These are phyloP conservation scores for Chlorella sp. DNA, from an alignment of 139 green algal species.

Conservation along the genomic window DNA sequence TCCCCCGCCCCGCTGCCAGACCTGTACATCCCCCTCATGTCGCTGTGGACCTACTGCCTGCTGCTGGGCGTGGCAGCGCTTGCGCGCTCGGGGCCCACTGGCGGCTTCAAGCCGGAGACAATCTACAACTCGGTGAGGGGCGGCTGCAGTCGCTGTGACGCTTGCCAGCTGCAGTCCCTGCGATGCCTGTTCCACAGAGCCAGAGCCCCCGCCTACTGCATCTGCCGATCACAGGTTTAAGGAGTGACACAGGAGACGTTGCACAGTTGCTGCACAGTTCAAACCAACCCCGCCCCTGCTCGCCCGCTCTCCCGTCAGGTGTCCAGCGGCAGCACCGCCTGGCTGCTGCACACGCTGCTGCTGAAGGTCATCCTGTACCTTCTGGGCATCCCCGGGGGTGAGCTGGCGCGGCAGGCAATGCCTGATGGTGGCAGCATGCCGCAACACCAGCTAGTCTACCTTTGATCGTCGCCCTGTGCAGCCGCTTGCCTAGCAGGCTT, in stretches of 20 bases:
- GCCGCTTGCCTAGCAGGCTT: too few species aligned
- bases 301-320: neutral
- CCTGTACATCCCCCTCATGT: constrained; percentile 95
- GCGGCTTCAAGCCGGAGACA: constrained; percentile 71
- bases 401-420: neutral
- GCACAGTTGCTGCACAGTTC: neutral
- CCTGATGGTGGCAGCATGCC: neutral
- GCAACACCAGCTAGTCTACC: too few species aligned
- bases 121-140: constrained; percentile 72
- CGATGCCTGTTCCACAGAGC: too few species aligned
- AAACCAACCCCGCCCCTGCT: neutral
- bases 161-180: too few species aligned
- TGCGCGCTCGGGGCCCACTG: constrained; percentile 9
- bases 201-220: too few species aligned
- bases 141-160: too few species aligned
- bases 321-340: constrained; percentile 54
- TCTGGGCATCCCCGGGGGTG: constrained; percentile 59
- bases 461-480: too few species aligned
- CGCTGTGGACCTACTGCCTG: constrained; percentile 85
- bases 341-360: constrained; percentile 74
- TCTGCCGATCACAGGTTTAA: too few species aligned
- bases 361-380: constrained; percentile 67
- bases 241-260: neutral
- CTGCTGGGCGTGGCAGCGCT: constrained; percentile 58
- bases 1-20: constrained; percentile 51